Base-by-base conservation (phyloP, 306 rosid genomes). In the Prinsepia uniflora region DNA sequence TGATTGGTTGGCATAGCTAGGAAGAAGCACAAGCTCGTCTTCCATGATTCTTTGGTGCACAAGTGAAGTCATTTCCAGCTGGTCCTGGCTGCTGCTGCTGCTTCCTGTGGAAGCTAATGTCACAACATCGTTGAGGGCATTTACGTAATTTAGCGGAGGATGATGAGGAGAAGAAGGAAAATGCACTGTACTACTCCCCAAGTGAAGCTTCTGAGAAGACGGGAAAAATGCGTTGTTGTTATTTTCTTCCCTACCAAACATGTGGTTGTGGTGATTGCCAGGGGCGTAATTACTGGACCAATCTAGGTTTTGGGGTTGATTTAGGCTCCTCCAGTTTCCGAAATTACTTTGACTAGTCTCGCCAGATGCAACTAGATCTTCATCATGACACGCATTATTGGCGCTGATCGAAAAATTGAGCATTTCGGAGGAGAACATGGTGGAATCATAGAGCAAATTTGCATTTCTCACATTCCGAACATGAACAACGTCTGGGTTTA, bases 391-490 rank as follows among this genome's bases (percentile, higher is more conserved):
- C 10, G 76, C 54, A 6, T 70, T 63, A 2, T 63, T 76, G 20
- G 77, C 65, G 45, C 84, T 58, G 7, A 80, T 50, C 0, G 85
- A 81, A 42, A 80, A 83, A 78, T 77, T 76, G 39, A 72, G 62
- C 68, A 83, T 78, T 70, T 87, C 89, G 7, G 90, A 63, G 34
- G 92, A 74, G 11, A 75, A 77, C 41, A 66, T 45, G n/a, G 67
- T 49, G 5, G 71, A 74, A 60, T 90, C 94, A 52, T 84, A 86
- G 53, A 85, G 92, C 76, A 84, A 71, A 80, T 74, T 72, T 40
- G 86, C 81, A 46, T 81, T 87, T 71, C 90, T 81, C 18, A 79
- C 82, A 75, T 59, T 84, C 18, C 90, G 88, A 48, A 83, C 87
- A 47, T 86, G 84, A 77, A 81, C 77, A 42, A 85, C 73, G 70